A percentile compares a stretch with the other conserved stretches of the same genome.
These are phyloP conservation scores for Sindora glabra DNA, from an alignment of 306 rosid genomes.

Conservation along the genomic window DNA sequence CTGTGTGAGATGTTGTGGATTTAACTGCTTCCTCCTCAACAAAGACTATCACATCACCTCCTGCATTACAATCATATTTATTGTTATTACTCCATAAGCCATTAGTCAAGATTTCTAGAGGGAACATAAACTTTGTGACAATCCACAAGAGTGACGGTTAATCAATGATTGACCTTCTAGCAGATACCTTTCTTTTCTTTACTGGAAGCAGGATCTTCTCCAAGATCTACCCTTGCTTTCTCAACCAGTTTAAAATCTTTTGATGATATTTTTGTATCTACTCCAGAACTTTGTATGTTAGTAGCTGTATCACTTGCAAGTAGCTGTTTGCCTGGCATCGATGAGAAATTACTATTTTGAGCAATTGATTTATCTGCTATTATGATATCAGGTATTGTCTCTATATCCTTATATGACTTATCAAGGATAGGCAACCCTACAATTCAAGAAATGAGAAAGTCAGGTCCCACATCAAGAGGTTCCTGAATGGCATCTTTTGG, in stretches of 20 bases:
- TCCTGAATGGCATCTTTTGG: not conserved
- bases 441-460: constrained; percentile 3
- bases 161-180: constrained; percentile 9
- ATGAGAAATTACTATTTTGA: constrained; percentile 5
- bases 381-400: not conserved
- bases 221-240: not conserved
- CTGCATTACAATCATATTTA: constrained; percentile 12
- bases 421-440: not conserved
- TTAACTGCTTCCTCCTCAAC: constrained; percentile 5
- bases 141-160: not conserved
- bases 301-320: constrained; percentile 5
- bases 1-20: not conserved
- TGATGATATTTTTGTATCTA: constrained; percentile 12
- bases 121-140: not conserved
- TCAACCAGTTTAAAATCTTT: not conserved
- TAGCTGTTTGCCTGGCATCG: constrained; percentile 6
- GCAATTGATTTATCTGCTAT: not conserved
- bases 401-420: constrained; percentile 4
- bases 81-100: not conserved
- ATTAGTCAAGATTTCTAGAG: not conserved
- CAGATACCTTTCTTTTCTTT: constrained; percentile 18
- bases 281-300: not conserved
- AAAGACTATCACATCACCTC: constrained; percentile 17
- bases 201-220: not conserved
- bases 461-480: constrained; percentile 2